These are phyloP conservation scores for Cryphonectria parasitica DNA, from an alignment of 2,329 filamentous ascomycete genomes.

Conservation along the genomic window DNA sequence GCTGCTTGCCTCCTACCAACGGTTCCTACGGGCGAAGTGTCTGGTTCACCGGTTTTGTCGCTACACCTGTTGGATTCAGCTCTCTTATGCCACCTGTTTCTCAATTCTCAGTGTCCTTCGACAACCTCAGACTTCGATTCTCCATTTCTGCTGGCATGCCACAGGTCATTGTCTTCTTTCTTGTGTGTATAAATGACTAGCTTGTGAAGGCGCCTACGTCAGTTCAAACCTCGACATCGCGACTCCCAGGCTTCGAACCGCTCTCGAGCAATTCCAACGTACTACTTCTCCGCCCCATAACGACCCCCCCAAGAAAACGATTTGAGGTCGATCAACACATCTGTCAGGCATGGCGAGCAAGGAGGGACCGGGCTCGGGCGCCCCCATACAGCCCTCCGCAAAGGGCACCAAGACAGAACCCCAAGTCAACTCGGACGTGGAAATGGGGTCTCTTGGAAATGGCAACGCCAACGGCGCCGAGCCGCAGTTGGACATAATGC, in stretches of 20 bases:
- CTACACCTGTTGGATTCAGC: neutral
- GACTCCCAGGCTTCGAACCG: neutral
- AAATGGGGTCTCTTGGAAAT: conserved; percentile 55
- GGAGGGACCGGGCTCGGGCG: conserved; percentile 31
- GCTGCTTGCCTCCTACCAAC: conserved; percentile 4
- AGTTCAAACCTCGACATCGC: neutral
- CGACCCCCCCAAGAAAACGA: too few relatives aligned
- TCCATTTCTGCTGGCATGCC: neutral
- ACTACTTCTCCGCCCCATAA: neutral
- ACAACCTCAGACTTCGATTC: neutral
- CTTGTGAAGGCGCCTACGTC: neutral
- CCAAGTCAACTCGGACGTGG: conserved; percentile 61
- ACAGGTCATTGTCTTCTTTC: neutral
- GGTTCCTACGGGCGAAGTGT: neutral
- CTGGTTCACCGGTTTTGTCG: conserved; percentile 11
- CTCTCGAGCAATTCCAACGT: neutral
- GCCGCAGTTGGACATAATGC: conserved; percentile 78
- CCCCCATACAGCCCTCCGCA: conserved; percentile 58
- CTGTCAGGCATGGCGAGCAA: conserved; percentile 42
- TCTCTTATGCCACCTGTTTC: neutral
- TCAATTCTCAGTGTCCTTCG: neutral
- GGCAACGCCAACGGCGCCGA: conserved; percentile 53
- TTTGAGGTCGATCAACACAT: conserved; percentile 9
- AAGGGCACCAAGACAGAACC: conserved; percentile 59
- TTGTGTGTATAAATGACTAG: neutral